phyloP scores from a whole-genome alignment of 257 asterid species.

The Plantago ovata region DNA sequence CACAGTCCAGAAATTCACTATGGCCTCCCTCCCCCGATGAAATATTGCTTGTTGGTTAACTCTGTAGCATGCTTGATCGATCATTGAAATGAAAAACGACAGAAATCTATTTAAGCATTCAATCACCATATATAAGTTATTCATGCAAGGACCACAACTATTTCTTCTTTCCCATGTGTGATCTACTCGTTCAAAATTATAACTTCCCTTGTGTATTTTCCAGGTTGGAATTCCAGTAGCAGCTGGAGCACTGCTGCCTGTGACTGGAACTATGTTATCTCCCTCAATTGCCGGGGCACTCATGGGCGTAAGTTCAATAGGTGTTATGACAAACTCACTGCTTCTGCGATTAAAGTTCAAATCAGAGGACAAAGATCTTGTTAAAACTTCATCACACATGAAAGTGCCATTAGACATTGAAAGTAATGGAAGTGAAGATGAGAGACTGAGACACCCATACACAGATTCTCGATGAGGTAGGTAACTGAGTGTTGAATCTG shows the following conservation, averaged over 20 bases:
- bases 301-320: conserved; percentile 96
- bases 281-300: conserved; percentile 98
- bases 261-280: conserved; percentile 86
- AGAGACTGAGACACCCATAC: conserved; percentile 37
- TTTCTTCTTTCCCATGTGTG: no score
- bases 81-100: no score
- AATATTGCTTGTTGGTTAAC: no score
- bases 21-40: no score
- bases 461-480: conserved; percentile 43
- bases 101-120: no score
- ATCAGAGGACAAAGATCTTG: conserved; percentile 34
- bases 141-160: no score
- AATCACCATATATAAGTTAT: no score
- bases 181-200: background rate
- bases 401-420: conserved; percentile 36
- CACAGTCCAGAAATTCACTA: no score
- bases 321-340: conserved; percentile 89
- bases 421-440: conserved; percentile 26
- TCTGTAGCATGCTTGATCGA: no score
- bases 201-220: conserved; percentile 8
- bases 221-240: conserved; percentile 97
- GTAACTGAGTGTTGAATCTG: conserved; percentile 4
- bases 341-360: conserved; percentile 63
- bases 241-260: conserved; percentile 84
- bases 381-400: conserved; percentile 30